Base-by-base conservation (phyloP, 176 grass and related monocot species). In the Eragrostis curvula region DNA sequence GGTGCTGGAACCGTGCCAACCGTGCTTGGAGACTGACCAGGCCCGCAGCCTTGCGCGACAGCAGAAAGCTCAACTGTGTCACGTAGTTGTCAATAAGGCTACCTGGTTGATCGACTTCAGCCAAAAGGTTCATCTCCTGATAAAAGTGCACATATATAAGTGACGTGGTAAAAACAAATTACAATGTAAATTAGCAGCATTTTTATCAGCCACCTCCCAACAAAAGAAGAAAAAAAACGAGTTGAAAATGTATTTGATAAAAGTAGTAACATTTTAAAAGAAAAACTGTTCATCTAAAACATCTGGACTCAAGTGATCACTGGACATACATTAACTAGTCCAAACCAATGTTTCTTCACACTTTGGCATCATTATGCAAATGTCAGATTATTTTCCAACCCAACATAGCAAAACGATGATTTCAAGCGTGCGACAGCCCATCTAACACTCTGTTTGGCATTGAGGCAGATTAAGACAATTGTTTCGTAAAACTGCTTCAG, bases 111-210 rank as follows among this genome's bases (percentile, higher is more conserved):
- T 99, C 96, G 42, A 90, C 92, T 85, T 95, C 96, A 59, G 96
- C 96, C 93, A 98, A 91, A 79, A 98, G 94, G 87, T 99, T 99
- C 96, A 99, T 99, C 72, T 99, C 96, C 93, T 99, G 66, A 57
- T 81, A 71, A 10, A 65, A 43, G 52, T 71, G 25, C 64, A 81
- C n/a, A 64, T 55, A 17, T 50, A 77, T 89, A 44, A 89, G 77
- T 9, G 56, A 46, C 32, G 20, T 56, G 25, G 43, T 57, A 30
- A 14, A 59, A 77, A 80, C 2, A 28, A 74, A 67, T 2, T 13
- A 53, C 8, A 68, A 25, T 46, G n/a, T 79, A 66, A 69, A 68
- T 23, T 52, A 9, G 18, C 60, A 70, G 18, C 44, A 75, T 62
- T 29, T 77, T 20, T 59, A 61, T 30, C 12, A 84, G 74, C 43